phyloP scores from a whole-genome alignment of 2,329 filamentous ascomycete species.

The Samsoniella hepiali region DNA sequence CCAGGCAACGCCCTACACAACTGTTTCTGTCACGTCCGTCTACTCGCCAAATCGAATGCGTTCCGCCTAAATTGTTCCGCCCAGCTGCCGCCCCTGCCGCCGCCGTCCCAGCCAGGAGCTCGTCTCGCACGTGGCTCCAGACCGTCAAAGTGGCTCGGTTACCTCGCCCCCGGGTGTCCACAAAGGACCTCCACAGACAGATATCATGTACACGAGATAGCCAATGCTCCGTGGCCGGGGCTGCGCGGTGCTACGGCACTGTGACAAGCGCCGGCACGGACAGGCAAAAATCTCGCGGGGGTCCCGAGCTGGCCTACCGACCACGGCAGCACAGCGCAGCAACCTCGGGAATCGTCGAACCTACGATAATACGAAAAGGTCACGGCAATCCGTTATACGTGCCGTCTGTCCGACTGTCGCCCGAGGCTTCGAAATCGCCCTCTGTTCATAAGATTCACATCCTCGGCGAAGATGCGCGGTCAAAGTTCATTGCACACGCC shows the following conservation, averaged over 20 bases:
- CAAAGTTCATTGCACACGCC: slow-evolving; percentile 40
- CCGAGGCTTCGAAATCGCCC: slow-evolving; percentile 31
- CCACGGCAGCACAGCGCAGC: slow-evolving; percentile 9
- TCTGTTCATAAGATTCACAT: slow-evolving; percentile 40
- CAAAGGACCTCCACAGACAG: slow-evolving; percentile 38
- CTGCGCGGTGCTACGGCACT: slow-evolving; percentile 33
- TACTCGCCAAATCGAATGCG: background rate
- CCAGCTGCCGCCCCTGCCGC: background rate
- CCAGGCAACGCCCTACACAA: background rate
- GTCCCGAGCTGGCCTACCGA: slow-evolving; percentile 11
- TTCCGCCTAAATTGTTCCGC: background rate
- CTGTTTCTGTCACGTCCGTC: background rate
- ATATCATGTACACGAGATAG: slow-evolving; percentile 42
- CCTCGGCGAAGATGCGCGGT: slow-evolving; percentile 40
- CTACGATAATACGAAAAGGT: slow-evolving; percentile 23
- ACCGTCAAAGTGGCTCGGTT: slow-evolving; percentile 33
- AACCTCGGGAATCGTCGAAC: slow-evolving; percentile 23
- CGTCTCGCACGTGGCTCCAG: slow-evolving; percentile 17
- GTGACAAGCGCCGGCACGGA: slow-evolving; percentile 27
- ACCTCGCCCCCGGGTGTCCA: slow-evolving; percentile 42
- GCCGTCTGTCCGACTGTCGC: slow-evolving; percentile 36
- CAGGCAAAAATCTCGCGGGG: slow-evolving; percentile 18
- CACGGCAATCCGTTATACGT: slow-evolving; percentile 30
- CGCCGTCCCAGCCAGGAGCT: slow-evolving; percentile 7
- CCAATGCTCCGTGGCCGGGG: slow-evolving; percentile 32